Base-by-base conservation (phyloP, 495 filamentous ascomycete genomes). In the Talaromyces trachyspermus region DNA sequence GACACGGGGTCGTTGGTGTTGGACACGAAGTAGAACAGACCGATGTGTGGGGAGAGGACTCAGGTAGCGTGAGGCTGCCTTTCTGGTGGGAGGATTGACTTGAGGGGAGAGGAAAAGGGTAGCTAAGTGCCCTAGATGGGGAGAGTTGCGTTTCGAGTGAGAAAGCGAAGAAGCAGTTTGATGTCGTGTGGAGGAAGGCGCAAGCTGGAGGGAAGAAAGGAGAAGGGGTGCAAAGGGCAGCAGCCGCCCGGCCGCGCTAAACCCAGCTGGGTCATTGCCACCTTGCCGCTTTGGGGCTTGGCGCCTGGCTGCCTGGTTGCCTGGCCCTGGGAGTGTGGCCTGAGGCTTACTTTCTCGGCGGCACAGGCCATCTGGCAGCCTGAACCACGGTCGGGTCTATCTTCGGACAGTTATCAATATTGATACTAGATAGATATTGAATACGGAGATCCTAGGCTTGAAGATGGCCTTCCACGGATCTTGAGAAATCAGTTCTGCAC, bases 121-220 rank as follows among this genome's bases (percentile, higher is more conserved):
- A 85, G 86, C 85, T 90, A 75, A 63, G 85, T 85, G 86, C 86
- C 86, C 85, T 88, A 90, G 85, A 86, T 72, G 71, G 71, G 58
- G 54, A 40, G 37, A 39, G 41, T 56, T 56, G 58, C 53, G 51
- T 54, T 53, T 53, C 56, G 62, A 52, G 50, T 29, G 43, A 47
- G 41, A 53, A 57, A 60, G 58, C 58, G 53, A 59, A 8, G 19
- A 39, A 38, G 35, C n/a, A 12, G 35, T n/a, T 18, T n/a, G 37
- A 49, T 25, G 38, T 20, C 23, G 37, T 30, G 27, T 30, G 32
- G 30, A 24, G 38, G 26, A 32, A 44, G 40, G 18, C 2, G 40
- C 10, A 24, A 30, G 40, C 15, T 41, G 50, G 29, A 29, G 23
- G 26, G 17, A 19, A 51, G 58, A 55, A 58, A 58, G 53, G 54